Conservation (phyloP, 371 early-diverging fungal species). For the Mortierella sp. region DNA sequence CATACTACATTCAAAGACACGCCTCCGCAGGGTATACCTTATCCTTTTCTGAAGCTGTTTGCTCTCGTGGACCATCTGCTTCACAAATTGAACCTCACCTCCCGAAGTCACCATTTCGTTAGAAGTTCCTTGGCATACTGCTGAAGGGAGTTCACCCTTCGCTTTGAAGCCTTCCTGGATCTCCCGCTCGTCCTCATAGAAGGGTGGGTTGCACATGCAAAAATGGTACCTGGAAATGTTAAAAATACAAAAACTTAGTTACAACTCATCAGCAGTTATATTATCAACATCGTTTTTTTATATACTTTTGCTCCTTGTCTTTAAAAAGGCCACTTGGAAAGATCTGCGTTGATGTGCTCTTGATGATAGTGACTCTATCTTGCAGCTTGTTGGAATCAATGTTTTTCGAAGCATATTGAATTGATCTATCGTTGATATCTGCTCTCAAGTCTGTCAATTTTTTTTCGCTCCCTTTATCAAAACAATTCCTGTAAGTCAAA, state of each 20-base stretch:
- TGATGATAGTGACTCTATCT: conserved; percentile 24
- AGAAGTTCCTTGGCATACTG: conserved; percentile 57
- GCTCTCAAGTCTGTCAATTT: neutral
- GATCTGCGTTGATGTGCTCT: conserved; percentile 13
- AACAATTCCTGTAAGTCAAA: neutral
- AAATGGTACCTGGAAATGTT: conserved; percentile 48
- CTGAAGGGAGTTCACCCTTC: conserved; percentile 25
- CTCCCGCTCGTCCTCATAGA: conserved; percentile 49
- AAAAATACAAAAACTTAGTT: neutral
- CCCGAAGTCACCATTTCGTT: conserved; percentile 68
- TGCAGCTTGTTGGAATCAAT: conserved; percentile 25
- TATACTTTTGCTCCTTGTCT: conserved; percentile 13
- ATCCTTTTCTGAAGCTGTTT: conserved; percentile 11
- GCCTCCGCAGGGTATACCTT: conserved; percentile 24
- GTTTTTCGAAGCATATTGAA: conserved; percentile 30
- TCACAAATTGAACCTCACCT: conserved; percentile 66
- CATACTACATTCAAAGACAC: neutral
- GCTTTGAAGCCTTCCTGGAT: conserved; percentile 28
- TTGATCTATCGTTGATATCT: conserved; percentile 46
- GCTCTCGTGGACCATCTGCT: conserved; percentile 61
- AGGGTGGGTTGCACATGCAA: conserved; percentile 55
- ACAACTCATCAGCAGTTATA: neutral
- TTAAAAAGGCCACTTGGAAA: conserved; percentile 27
- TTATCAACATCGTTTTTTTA: neutral
- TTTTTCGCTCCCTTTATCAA: neutral